Base-by-base conservation (phyloP, 2,329 filamentous ascomycete species). In the Ilyonectria sp. region DNA sequence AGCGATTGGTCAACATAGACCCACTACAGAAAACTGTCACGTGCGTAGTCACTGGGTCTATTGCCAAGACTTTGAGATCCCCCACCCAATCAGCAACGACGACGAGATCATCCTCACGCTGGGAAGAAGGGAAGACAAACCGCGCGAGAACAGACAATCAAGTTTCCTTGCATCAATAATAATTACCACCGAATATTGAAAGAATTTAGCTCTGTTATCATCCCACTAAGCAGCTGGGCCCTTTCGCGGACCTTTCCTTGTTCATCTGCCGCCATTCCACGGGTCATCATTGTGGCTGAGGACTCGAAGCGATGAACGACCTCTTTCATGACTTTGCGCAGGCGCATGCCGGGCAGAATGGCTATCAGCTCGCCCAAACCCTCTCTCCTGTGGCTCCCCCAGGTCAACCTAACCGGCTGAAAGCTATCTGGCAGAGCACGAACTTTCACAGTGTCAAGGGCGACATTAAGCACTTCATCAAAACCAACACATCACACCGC, bases 391-490 rank as follows among this genome's bases (percentile, higher is more conserved):
- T 92, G 65, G 81, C 92, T 55, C 88, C 92, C 4, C 75, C 85
- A 33, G 82, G 87, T 53, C 85, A 94, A 65, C 88, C 91, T 44
- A 86, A 90, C 64, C 90, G 90, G 64, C 83, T 98, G 49, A 87
- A 88, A 75, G 87, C 87, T 47, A 92, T 98, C 74, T 91, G 90
- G 82, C 89, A 90, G 73, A 90, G 90, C 74, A 92, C 92, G 52
- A 94, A 93, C 77, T 81, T 86, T 53, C 86, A 89, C 71, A 89
- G 89, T 74, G 84, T 91, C 56, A 90, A 91, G 70, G 85, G 86
- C 40, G 92, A 96, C 74, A 85, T 98, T 60, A 90, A 91, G 63
- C 91, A 93, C 76, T 86, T 96, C 64, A 89, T 95, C 67, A 83
- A 85, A 65, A 90, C 91, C 71, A 90, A 86, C 73, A 86, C 86